Conservation (phyloP, 78 protist genomes). For the Polysphondylium violaceum region DNA sequence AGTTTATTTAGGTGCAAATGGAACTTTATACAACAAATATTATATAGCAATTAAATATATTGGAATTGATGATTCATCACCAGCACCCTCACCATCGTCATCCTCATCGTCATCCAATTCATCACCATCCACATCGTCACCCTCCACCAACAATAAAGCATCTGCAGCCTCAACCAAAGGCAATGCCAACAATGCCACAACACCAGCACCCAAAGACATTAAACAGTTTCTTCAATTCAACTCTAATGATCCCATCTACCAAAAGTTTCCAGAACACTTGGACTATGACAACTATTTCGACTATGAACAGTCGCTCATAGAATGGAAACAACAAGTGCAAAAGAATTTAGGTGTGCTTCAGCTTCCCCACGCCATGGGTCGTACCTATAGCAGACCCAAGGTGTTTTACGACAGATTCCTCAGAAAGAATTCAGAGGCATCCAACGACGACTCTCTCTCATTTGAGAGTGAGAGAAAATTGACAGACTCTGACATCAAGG, state of each 20-base stretch:
- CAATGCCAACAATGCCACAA: neutral
- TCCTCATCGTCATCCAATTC: slow-evolving; percentile 19
- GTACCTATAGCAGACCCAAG: slow-evolving; percentile 60
- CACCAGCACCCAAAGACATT: neutral
- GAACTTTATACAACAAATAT: slow-evolving; percentile 66
- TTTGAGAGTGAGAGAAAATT: slow-evolving; percentile 35
- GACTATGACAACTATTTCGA: slow-evolving; percentile 51
- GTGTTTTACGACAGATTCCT: slow-evolving; percentile 7
- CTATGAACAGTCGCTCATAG: slow-evolving; percentile 62
- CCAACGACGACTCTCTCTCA: slow-evolving; percentile 68
- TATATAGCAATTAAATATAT: slow-evolving; percentile 44
- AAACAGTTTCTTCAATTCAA: slow-evolving; percentile 10
- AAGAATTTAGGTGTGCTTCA: slow-evolving; percentile 25
- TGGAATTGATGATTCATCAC: slow-evolving; percentile 14
- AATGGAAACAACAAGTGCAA: slow-evolving; percentile 36
- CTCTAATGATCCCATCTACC: slow-evolving; percentile 13
- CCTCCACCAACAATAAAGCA: neutral
- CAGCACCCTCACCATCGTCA: neutral
- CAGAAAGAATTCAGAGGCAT: slow-evolving; percentile 76
- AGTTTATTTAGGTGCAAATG: slow-evolving; percentile 66
- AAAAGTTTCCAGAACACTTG: slow-evolving; percentile 34
- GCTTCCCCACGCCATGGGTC: slow-evolving; percentile 52
- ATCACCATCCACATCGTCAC: neutral
- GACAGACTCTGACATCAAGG: slow-evolving; percentile 34
- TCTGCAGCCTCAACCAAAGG: neutral